phyloP scores from a whole-genome alignment of 2,329 filamentous ascomycete genomes.

The Venturia carpophila region DNA sequence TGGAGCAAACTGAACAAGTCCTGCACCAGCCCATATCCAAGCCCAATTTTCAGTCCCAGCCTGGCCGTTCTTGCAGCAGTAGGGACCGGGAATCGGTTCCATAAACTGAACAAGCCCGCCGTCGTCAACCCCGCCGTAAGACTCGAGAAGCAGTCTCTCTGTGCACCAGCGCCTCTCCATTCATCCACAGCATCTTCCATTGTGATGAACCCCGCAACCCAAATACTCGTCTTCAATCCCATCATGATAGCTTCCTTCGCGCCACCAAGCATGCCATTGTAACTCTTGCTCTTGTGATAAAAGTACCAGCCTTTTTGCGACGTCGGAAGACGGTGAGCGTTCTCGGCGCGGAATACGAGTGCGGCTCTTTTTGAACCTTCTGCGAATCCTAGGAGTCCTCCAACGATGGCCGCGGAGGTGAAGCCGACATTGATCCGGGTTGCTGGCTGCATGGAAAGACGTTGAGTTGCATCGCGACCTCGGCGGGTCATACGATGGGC shows the following conservation, averaged over 20 bases:
- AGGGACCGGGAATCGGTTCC: slow-evolving; percentile 72
- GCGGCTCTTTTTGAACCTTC: slow-evolving; percentile 67
- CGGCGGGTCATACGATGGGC: slow-evolving; percentile 10
- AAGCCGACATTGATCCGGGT: slow-evolving; percentile 60
- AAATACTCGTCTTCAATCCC: slow-evolving; percentile 61
- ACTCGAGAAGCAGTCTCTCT: slow-evolving; percentile 70
- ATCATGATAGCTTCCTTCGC: slow-evolving; percentile 71
- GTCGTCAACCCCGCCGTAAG: slow-evolving; percentile 75
- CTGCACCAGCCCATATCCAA: slow-evolving; percentile 74
- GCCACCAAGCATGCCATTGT: slow-evolving; percentile 67
- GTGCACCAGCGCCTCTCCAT: slow-evolving; percentile 38
- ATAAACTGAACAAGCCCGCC: slow-evolving; percentile 77
- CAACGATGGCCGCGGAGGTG: slow-evolving; percentile 56
- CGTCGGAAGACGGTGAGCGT: slow-evolving; percentile 84
- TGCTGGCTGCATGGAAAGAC: slow-evolving; percentile 56
- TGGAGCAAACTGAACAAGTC: slow-evolving; percentile 62
- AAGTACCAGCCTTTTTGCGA: slow-evolving; percentile 86
- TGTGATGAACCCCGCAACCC: slow-evolving; percentile 68
- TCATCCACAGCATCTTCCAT: slow-evolving; percentile 82
- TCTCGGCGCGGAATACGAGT: slow-evolving; percentile 86
- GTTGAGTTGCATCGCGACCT: slow-evolving; percentile 23
- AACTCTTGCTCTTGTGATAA: slow-evolving; percentile 99
- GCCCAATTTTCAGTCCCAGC: slow-evolving; percentile 68
- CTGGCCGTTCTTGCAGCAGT: slow-evolving; percentile 57
- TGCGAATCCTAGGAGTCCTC: slow-evolving; percentile 60